phyloP scores from a whole-genome alignment of 257 asterid genomes.

The Nicotiana benthamiana region DNA sequence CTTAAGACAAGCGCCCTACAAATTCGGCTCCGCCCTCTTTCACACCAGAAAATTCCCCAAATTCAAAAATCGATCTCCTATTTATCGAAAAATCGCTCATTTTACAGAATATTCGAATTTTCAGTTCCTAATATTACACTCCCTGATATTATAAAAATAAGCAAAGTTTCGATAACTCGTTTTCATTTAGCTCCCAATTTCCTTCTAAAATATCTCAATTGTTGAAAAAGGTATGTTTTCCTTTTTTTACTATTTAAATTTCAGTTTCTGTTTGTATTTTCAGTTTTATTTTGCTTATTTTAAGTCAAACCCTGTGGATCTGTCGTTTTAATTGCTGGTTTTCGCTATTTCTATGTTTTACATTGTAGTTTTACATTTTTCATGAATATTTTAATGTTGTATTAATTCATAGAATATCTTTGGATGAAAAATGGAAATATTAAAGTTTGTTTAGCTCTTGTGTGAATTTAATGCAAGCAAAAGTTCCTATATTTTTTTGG shows the following conservation, averaged over 20 bases:
- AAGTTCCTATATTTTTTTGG: background rate
- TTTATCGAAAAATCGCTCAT: background rate
- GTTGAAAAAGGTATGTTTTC: background rate
- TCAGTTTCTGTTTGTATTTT: background rate
- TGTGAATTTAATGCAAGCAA: background rate
- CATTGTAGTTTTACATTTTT: background rate
- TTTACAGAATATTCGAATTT: background rate
- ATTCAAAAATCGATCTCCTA: background rate
- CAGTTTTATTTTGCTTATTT: background rate
- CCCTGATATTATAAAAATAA: too few species aligned
- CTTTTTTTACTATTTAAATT: background rate
- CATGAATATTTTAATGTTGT: background rate
- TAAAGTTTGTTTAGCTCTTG: background rate
- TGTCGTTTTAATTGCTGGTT: background rate
- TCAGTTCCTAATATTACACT: too few species aligned
- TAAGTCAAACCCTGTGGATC: background rate
- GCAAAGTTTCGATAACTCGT: too few species aligned
- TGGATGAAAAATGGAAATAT: background rate
- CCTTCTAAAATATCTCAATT: background rate
- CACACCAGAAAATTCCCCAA: background rate
- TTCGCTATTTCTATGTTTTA: background rate
- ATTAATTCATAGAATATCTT: too few species aligned
- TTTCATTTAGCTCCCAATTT: background rate
- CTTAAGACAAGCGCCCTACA: background rate
- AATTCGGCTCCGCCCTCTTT: background rate